A percentile compares a stretch with the other conserved stretches of the same genome.
These are phyloP conservation scores for Leptographium wingfieldii DNA, from an alignment of 2,329 filamentous ascomycete genomes.

Conservation along the genomic window DNA sequence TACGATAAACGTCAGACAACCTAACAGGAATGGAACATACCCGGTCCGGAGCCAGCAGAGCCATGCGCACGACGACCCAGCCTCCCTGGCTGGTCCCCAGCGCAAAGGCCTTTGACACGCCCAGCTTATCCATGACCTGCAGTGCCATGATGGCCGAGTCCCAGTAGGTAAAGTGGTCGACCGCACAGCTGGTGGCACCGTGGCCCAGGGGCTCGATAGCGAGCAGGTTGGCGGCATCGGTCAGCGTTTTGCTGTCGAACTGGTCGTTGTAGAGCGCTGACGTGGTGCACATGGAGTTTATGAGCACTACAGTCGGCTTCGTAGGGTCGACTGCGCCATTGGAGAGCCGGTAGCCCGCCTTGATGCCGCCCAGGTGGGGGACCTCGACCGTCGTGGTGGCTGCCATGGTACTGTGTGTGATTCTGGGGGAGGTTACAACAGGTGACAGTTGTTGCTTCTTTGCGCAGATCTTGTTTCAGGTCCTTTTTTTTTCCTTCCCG, in stretches of 20 bases:
- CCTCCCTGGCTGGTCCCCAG: constrained; percentile 41
- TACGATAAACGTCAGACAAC: not conserved
- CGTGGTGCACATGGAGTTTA: constrained; percentile 36
- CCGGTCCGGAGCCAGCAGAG: constrained; percentile 33
- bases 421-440: too few species aligned
- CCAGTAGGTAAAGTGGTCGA: constrained; percentile 44
- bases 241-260: constrained; percentile 26
- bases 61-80: constrained; percentile 39
- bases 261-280: constrained; percentile 29
- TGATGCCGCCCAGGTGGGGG: constrained; percentile 10
- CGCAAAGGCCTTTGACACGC: constrained; percentile 34
- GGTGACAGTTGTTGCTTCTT: not conserved
- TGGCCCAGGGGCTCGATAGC: constrained; percentile 38
- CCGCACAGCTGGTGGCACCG: constrained; percentile 25
- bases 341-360: constrained; percentile 17
- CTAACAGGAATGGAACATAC: constrained; percentile 15
- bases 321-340: constrained; percentile 25
- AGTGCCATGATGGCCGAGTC: constrained; percentile 40
- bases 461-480: not conserved
- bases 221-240: constrained; percentile 29
- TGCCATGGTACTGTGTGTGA: not conserved
- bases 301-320: constrained; percentile 35
- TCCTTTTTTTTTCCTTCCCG: not conserved
- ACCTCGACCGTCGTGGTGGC: constrained; percentile 6
- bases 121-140: constrained; percentile 40